These are phyloP conservation scores for Gossypium schwendimanii DNA, from an alignment of 441 rosid genomes.

Conservation along the genomic window DNA sequence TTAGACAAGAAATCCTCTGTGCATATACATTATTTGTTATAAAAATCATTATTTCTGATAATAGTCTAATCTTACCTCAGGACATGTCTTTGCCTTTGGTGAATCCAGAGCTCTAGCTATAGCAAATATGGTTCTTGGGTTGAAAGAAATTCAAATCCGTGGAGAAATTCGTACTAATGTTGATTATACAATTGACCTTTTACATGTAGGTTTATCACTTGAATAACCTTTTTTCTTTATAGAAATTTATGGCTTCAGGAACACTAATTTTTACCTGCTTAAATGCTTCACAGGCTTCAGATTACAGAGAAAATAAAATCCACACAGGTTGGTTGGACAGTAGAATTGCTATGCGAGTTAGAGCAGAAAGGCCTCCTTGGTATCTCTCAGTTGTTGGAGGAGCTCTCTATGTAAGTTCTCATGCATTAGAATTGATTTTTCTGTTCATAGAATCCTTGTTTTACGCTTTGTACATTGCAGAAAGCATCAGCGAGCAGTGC, in stretches of 20 bases:
- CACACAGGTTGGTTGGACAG: conserved; percentile 99
- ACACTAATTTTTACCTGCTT: conserved; percentile 16
- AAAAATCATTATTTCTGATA: conserved; percentile 16
- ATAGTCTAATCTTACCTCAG: conserved; percentile 34
- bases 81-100: conserved; percentile 98
- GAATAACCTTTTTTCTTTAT: neutral
- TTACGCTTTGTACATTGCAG: conserved; percentile 35
- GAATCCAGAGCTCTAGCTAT: conserved; percentile 98
- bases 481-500: conserved; percentile 97
- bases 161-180: conserved; percentile 98
- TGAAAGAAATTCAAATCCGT: conserved; percentile 98
- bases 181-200: conserved; percentile 93
- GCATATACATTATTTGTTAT: conserved; percentile 6
- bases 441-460: neutral
- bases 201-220: conserved; percentile 60
- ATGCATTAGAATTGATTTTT: neutral
- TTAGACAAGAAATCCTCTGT: neutral
- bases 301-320: conserved; percentile 92
- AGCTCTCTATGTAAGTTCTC: conserved; percentile 75
- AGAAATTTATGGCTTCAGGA: conserved; percentile 7
- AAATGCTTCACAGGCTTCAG: conserved; percentile 67
- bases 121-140: conserved; percentile 99
- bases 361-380: conserved; percentile 99
- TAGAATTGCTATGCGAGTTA: conserved; percentile 99
- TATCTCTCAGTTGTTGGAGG: conserved; percentile 99